Conservation (phyloP, 345 rosid genomes). For the Microthlaspi erraticum region DNA sequence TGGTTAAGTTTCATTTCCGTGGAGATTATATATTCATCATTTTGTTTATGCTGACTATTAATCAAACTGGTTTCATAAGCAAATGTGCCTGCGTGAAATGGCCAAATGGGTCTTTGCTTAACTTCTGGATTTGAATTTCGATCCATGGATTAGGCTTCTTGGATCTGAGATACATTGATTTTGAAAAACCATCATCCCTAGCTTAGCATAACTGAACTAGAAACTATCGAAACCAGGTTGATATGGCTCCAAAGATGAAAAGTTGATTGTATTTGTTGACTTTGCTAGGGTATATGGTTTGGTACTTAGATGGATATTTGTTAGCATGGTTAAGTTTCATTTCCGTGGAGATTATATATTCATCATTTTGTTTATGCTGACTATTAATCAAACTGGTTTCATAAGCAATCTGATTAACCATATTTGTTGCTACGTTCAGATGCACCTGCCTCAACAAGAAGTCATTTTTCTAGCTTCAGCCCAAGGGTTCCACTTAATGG, state of each 20-base stretch:
- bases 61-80: too few relatives aligned
- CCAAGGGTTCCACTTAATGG: constrained; percentile 66
- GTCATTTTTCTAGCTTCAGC: constrained; percentile 63
- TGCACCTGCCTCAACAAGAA: constrained; percentile 46
- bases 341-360: too few relatives aligned
- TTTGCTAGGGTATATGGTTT: too few relatives aligned
- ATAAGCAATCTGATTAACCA: constrained; percentile 4
- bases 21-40: too few relatives aligned
- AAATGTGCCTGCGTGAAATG: too few relatives aligned
- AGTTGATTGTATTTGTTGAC: too few relatives aligned
- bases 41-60: too few relatives aligned
- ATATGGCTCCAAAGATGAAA: too few relatives aligned
- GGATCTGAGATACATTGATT: constrained; percentile 3
- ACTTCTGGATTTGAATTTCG: neutral
- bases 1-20: too few relatives aligned
- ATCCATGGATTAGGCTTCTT: constrained; percentile 1
- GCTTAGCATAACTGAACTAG: too few relatives aligned
- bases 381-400: too few relatives aligned
- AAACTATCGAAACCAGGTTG: neutral
- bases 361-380: constrained; percentile 3
- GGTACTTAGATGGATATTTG: constrained; percentile 1
- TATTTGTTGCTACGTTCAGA: constrained; percentile 47
- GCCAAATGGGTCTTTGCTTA: constrained; percentile 18
- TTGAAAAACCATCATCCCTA: neutral
- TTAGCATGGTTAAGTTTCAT: neutral